A percentile compares a stretch with the other conserved stretches of the same genome.
Conservation (phyloP, 768 basidiomycete species). For the Pholiota microspora region DNA sequence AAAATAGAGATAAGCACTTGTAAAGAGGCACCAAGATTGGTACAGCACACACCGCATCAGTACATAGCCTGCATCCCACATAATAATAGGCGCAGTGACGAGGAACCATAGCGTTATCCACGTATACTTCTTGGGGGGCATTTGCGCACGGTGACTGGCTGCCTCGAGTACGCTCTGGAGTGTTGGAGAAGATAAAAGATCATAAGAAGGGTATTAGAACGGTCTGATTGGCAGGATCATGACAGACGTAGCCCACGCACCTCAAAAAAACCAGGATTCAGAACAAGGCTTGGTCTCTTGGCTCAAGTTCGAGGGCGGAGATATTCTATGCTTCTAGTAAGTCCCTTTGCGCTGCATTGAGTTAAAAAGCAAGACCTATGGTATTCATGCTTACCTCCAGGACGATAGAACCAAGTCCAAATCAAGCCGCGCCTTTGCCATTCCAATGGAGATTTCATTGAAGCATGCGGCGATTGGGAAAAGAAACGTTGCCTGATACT, state of each 20-base stretch:
- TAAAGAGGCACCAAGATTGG: background rate
- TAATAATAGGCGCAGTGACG: conserved; percentile 48
- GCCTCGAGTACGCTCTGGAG: background rate
- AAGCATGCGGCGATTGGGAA: conserved; percentile 3
- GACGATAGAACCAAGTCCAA: background rate
- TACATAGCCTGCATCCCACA: conserved; percentile 69
- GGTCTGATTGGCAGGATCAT: background rate
- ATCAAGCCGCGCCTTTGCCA: background rate
- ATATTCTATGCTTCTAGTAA: background rate
- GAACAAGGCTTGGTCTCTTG: background rate
- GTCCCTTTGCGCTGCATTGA: background rate
- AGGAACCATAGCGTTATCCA: conserved; percentile 52
- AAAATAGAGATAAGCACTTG: background rate
- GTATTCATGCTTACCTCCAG: conserved; percentile 4
- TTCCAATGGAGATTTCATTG: conserved; percentile 7
- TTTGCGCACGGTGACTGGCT: conserved; percentile 4
- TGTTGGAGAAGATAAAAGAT: background rate
- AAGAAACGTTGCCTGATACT: background rate
- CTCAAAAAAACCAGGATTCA: conserved; percentile 2
- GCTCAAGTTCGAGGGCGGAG: background rate
- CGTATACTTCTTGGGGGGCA: conserved; percentile 35
- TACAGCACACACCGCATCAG: conserved; percentile 32
- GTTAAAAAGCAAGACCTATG: background rate
- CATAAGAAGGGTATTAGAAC: background rate
- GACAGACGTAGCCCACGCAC: conserved; percentile 6